Conservation (phyloP, 768 basidiomycete genomes). For the Cystobasidium ongulense region DNA sequence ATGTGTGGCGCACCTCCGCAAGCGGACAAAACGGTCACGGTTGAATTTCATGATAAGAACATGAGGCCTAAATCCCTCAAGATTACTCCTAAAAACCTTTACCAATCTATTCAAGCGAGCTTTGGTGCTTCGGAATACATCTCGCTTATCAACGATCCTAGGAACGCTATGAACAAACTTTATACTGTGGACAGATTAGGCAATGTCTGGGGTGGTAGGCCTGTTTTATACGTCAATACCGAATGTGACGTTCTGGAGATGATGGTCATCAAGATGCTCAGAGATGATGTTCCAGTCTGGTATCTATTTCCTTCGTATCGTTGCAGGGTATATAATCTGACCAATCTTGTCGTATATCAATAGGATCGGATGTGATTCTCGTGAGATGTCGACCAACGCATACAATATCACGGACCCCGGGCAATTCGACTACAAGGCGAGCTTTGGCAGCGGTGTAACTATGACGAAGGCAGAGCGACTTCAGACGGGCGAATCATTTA, state of each 20-base stretch:
- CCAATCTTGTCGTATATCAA: conserved; percentile 69
- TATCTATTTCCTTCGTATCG: no score
- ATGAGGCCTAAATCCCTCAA: conserved; percentile 55
- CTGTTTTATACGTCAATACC: conserved; percentile 60
- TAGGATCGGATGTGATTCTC: conserved; percentile 92
- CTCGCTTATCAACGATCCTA: conserved; percentile 89
- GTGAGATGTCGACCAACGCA: conserved; percentile 63
- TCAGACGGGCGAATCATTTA: conserved; percentile 69
- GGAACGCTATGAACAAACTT: conserved; percentile 66
- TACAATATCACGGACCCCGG: conserved; percentile 65
- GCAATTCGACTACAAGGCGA: conserved; percentile 50
- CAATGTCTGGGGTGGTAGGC: conserved; percentile 78
- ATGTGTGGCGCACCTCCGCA: conserved; percentile 77
- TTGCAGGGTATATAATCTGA: no score
- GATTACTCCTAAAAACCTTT: conserved; percentile 73
- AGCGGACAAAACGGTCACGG: conserved; percentile 63
- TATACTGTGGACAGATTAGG: conserved; percentile 90
- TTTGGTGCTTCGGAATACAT: conserved; percentile 58
- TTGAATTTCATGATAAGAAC: conserved; percentile 79
- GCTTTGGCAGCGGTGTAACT: conserved; percentile 70
- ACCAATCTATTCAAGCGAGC: conserved; percentile 49
- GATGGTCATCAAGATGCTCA: conserved; percentile 57
- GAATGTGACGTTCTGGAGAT: conserved; percentile 36
- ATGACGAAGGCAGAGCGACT: conserved; percentile 80
- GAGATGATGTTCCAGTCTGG: conserved; percentile 37